Base-by-base conservation (phyloP, 768 basidiomycete genomes). In the Nidula microcarpa region DNA sequence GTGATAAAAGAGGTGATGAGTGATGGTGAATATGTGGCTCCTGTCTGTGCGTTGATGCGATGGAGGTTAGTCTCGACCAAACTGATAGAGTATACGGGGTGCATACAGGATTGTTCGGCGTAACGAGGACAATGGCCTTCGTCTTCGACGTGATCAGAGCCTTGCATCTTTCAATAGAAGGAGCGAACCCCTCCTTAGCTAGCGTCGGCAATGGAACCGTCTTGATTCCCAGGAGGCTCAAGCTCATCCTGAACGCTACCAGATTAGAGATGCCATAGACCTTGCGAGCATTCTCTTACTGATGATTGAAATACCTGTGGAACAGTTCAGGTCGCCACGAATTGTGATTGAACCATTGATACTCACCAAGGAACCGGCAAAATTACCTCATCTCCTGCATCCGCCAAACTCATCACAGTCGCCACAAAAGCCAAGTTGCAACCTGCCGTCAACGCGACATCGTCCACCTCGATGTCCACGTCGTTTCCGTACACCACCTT, bases 341-440 rank as follows among this genome's bases (percentile, higher is more conserved):
- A 30, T 54, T 23, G 18, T 30, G 23, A 33, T 39, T 9, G n/a
- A 23, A n/a, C 53, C 10, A 37, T 51, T 33, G 23, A 32, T 43
- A 44, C 53, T 10, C 64, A 87, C 86, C 87, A 87, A 17, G 89
- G 89, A 1, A 84, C 73, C 17, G 89, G 88, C 14, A 91, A 65
- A 33, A 91, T 82, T 33, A 89, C 72, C 59, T 89, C 87, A 52
- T 87, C 85, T 1, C 86, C 87, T 13, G 78, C 69, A 54, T 84
- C 81, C n/a, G 84, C 87, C 1, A 92, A 59, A 13, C 74, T 74
- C 81, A 86, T 85, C 5, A 84, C 71, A 1, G 75, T 67, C 0
- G 82, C 78, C 5, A 84, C 71, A 57, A 89, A 91, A 6, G 86
- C 86, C 68, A 90, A 69, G 60, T 89, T 89, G 61, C 87, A 87